Base-by-base conservation (phyloP, 352 stramenopile genomes). In the Globisporangium solare region DNA sequence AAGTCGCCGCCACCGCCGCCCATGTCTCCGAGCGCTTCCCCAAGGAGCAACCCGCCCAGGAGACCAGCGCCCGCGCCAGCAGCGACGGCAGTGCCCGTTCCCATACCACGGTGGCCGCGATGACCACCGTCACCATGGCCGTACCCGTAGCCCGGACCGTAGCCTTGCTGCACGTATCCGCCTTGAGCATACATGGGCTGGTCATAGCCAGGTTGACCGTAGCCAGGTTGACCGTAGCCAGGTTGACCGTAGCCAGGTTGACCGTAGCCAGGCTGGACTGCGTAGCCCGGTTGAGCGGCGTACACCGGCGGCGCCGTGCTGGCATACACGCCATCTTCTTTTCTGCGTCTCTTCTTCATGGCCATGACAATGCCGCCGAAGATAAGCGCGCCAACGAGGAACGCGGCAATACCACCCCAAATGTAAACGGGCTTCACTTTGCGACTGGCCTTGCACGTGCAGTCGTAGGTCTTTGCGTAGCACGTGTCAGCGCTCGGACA, bases 61-160 rank as follows among this genome's bases (percentile, higher is more conserved):
- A 82, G 52, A 48, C 68, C 66, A 14, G 65, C 66, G n/a, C 66
- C 73, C 22, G 66, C 68, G 3, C 73, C 67, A 46, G 72, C 73
- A 7, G 69, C 71, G 20, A 78, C 60, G 20, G 64, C 66, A 35
- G 58, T 56, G 13, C 64, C 67, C 6, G 66, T 72, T 49, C 71
- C 72, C 67, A 78, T 76, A 11, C 64, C 64, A 40, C 58, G 63
- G 21, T 60, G 60, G 41, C 58, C 47, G 24, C 72, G 67, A 21
- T 45, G 24, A 46, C 66, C 59, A 32, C 60, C 59, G 13, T 35
- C 27, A 10, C 27, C 27, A 35, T 35, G 27, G 5, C 27, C 27
- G 27, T 35, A 10, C 6, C 61, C 42, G 43, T 67, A 37, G 6
- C 47, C 45, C 8, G 49, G 53, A 27, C 68, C 68, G 51, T 61